Percentiles rank a stretch among this genome's conserved stretches.
These are phyloP conservation scores for Jaenimonas drosophilae DNA, from an alignment of 208 protist species.

Conservation along the genomic window DNA sequence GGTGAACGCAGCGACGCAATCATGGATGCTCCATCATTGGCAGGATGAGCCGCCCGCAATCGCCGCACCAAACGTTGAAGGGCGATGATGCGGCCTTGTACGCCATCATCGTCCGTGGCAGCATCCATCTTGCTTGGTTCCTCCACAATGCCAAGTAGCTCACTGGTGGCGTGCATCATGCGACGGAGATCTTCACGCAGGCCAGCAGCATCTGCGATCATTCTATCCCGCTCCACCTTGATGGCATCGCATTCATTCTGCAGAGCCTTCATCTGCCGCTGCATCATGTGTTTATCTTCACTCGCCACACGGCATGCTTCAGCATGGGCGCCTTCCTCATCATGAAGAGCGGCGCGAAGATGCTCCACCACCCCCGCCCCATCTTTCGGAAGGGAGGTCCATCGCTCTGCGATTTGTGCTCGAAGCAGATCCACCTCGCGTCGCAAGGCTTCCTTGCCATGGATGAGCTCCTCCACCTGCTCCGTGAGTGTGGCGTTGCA, in stretches of 20 bases:
- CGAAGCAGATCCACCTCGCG: conserved; percentile 25
- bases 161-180: no score
- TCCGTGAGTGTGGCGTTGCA: conserved; percentile 24
- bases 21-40: no score
- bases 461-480: conserved; percentile 24
- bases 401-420: conserved; percentile 10
- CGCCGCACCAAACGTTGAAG: no score
- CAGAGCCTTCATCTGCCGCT: conserved; percentile 3
- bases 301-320: background rate
- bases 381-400: background rate
- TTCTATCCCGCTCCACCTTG: no score
- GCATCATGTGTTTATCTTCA: background rate
- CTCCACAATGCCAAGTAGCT: no score
- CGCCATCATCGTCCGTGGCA: no score
- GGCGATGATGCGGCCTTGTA: no score
- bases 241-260: conserved; percentile 4
- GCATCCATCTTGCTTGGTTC: no score
- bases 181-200: no score
- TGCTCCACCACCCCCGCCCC: background rate
- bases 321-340: background rate
- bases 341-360: background rate
- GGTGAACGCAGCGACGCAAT: no score
- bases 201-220: no score
- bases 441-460: conserved; percentile 11
- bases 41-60: no score